phyloP scores from a whole-genome alignment of 1,284 basidiomycete genomes.

The Sporisorium sorghi region DNA sequence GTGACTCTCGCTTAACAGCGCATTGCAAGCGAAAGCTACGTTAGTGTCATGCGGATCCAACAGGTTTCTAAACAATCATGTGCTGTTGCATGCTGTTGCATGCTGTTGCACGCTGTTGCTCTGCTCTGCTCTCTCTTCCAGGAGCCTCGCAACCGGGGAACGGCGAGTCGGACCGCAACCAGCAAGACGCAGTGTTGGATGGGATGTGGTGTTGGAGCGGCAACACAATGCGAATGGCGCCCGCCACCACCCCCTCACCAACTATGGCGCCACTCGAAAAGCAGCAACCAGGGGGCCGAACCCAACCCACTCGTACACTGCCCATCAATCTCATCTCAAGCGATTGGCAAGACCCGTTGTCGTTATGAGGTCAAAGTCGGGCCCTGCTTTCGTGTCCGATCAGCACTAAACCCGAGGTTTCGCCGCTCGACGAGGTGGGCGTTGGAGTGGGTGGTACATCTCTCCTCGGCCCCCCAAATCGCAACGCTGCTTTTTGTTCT shows the following conservation, averaged over 20 bases:
- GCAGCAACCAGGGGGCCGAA: slow-evolving; percentile 5
- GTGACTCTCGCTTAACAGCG: slow-evolving; percentile 6
- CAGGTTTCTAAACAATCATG: too few species aligned
- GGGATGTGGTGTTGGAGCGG: not conserved
- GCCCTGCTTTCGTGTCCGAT: not conserved
- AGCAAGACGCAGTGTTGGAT: not conserved
- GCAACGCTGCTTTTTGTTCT: not conserved
- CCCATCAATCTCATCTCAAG: not conserved
- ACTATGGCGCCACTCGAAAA: slow-evolving; percentile 3
- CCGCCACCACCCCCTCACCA: not conserved
- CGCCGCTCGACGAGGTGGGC: slow-evolving; percentile 2
- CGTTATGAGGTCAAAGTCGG: not conserved
- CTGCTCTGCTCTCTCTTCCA: not conserved
- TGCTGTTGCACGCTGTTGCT: not conserved
- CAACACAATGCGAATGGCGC: not conserved
- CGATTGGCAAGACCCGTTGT: not conserved
- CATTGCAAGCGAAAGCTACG: not conserved
- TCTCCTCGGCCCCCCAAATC: not conserved
- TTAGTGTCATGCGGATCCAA: not conserved
- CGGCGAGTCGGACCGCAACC: not conserved
- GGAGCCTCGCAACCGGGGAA: too few species aligned
- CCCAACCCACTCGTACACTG: slow-evolving; percentile 1
- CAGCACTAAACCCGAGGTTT: not conserved
- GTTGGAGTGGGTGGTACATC: not conserved
- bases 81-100: not conserved